Base-by-base conservation (phyloP, 2,329 filamentous ascomycete genomes). In the Parascedosporium putredinis region DNA sequence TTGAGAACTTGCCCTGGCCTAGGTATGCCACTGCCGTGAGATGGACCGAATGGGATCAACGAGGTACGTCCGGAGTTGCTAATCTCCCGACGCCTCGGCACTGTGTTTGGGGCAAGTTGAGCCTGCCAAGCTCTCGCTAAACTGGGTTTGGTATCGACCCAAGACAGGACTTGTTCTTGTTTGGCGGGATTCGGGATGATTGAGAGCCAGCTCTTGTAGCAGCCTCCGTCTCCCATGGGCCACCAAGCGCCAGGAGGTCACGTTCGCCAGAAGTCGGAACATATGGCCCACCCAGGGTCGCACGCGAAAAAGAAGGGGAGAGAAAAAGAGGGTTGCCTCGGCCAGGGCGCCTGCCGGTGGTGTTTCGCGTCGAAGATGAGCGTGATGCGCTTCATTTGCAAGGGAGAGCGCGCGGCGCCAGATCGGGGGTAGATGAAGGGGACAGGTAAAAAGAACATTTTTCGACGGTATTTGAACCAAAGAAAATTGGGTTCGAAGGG, bases 201-300 rank as follows among this genome's bases (percentile, higher is more conserved):
- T 24, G n/a, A 16, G 10, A 24, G 38, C 38, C 10, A 22, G 38
- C n/a, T n/a, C n/a, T 20, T 42, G 38, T 24, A 42, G 7, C 20
- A n/a, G n/a, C n/a, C n/a, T n/a, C 27, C 7, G 27, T 31, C 7
- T 31, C 27, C 27, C 27, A 31, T 31, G 27, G 27, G 27, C 27
- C 7, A 31, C n/a, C n/a, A 12, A 12, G 6, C 27, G 6, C 27
- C 6, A 31, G 12, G 27, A 7, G 38, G 38, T 42, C 38, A 42
- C 38, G 38, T 42, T 42, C 38, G 38, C 38, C 16, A 42, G 38
- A 42, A 42, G 38, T 20, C 38, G 38, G 38, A 42, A 42, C 38
- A 36, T 7, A 36, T 18, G 38, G 38, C 38, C 38, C 38, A 20
- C 38, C 38, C 20, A 20, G 33, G 2, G 20, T 36, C 20, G 20